phyloP scores from a whole-genome alignment of 2,329 filamentous ascomycete genomes.

The Erysiphe neolycopersici region DNA sequence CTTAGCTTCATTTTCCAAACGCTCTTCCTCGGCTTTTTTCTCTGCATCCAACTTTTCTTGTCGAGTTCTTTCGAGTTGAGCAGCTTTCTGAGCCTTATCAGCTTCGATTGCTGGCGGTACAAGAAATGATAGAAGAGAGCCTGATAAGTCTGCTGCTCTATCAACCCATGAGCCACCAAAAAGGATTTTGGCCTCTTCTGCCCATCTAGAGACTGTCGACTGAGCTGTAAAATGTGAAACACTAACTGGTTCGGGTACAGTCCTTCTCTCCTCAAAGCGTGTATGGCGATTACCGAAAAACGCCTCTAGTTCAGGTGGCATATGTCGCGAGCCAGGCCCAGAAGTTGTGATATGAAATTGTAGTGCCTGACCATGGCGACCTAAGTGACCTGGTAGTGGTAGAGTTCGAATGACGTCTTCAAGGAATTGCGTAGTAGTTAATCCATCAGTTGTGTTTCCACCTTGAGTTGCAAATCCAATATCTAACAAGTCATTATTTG shows the following conservation, averaged over 20 bases:
- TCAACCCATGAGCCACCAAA: conserved; percentile 46
- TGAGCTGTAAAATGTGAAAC: conserved; percentile 32
- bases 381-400: conserved; percentile 10
- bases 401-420: conserved; percentile 13
- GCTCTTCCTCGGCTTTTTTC: conserved; percentile 37
- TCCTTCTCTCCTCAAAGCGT: conserved; percentile 7
- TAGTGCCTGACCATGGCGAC: conserved; percentile 24
- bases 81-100: conserved; percentile 42
- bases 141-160: conserved; percentile 39
- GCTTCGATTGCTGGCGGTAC: conserved; percentile 65
- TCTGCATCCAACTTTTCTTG: conserved; percentile 32
- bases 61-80: conserved; percentile 25
- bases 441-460: conserved; percentile 11
- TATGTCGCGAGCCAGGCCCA: conserved; percentile 18
- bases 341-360: conserved; percentile 31
- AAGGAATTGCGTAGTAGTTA: conserved; percentile 8
- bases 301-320: conserved; percentile 24
- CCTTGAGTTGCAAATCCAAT: conserved; percentile 9
- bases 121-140: conserved; percentile 42
- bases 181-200: conserved; percentile 68
- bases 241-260: conserved; percentile 11
- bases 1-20: conserved; percentile 38
- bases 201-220: conserved; percentile 53
- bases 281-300: conserved; percentile 14
- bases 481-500: conserved; percentile 12